These are phyloP conservation scores for Fraxinus greggii DNA, from an alignment of 305 asterid genomes.

Conservation along the genomic window DNA sequence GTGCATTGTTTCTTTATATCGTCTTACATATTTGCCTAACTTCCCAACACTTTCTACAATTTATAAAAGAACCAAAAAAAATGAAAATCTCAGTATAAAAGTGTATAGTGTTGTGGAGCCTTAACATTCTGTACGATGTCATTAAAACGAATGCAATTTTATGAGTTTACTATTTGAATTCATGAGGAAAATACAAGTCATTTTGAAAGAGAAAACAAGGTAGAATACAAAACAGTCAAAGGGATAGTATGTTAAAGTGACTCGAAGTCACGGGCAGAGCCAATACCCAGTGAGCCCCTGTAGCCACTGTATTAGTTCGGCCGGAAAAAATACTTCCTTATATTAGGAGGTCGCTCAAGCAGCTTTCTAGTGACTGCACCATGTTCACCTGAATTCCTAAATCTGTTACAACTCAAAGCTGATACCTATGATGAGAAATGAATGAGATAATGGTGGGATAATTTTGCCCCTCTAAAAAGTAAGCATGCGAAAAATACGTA, in stretches of 20 bases:
- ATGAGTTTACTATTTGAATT: background rate
- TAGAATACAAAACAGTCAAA: background rate
- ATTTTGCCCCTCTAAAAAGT: background rate
- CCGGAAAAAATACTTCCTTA: too few species aligned
- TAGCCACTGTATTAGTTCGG: too few species aligned
- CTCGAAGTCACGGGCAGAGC: too few species aligned
- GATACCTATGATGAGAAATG: background rate
- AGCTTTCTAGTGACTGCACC: too few species aligned
- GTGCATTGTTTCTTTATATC: background rate
- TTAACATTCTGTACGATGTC: background rate
- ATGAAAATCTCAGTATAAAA: background rate
- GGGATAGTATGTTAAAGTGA: background rate
- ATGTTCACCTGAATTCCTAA: too few species aligned
- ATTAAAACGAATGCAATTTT: too few species aligned
- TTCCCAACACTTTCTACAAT: background rate
- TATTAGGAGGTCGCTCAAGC: too few species aligned
- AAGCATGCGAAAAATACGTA: background rate
- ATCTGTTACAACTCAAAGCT: background rate
- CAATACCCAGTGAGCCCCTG: too few species aligned
- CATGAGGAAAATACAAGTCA: background rate
- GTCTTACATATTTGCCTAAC: background rate
- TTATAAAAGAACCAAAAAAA: too few species aligned
- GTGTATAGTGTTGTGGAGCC: background rate
- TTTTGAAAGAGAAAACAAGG: background rate
- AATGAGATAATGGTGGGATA: background rate